phyloP scores from a whole-genome alignment of 257 asterid species.

The Salvia hispanica region DNA sequence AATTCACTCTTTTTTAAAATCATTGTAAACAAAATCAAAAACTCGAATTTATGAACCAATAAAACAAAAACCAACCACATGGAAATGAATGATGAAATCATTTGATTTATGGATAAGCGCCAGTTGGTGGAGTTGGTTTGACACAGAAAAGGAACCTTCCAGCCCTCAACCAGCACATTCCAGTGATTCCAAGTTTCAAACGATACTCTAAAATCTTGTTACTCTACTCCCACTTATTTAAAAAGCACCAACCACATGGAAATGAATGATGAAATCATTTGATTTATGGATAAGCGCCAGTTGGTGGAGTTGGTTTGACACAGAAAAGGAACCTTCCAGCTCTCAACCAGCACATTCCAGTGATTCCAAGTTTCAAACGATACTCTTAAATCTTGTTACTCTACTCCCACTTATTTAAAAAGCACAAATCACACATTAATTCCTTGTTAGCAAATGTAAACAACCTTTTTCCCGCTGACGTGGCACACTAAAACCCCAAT shows the following conservation, averaged over 20 bases:
- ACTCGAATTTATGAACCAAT: too few species aligned
- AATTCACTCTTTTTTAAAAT: too few species aligned
- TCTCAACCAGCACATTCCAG: slow-evolving; percentile 37
- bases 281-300: too few species aligned
- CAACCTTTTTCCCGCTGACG: slow-evolving; percentile 5
- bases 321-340: slow-evolving; percentile 40
- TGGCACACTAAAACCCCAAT: slow-evolving; percentile 7
- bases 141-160: slow-evolving; percentile 33
- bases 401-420: neutral
- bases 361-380: neutral
- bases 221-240: neutral
- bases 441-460: slow-evolving; percentile 8
- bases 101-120: too few species aligned
- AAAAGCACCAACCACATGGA: too few species aligned
- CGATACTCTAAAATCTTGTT: slow-evolving; percentile 22
- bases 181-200: neutral
- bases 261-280: too few species aligned
- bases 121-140: slow-evolving; percentile 38
- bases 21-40: too few species aligned
- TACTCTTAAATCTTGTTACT: slow-evolving; percentile 20
- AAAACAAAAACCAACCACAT: too few species aligned
- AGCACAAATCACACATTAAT: neutral
- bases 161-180: slow-evolving; percentile 44
- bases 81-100: too few species aligned
- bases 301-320: slow-evolving; percentile 39